These are phyloP conservation scores for Leccinum disarticulatum DNA, from an alignment of 768 basidiomycete species.

Conservation along the genomic window DNA sequence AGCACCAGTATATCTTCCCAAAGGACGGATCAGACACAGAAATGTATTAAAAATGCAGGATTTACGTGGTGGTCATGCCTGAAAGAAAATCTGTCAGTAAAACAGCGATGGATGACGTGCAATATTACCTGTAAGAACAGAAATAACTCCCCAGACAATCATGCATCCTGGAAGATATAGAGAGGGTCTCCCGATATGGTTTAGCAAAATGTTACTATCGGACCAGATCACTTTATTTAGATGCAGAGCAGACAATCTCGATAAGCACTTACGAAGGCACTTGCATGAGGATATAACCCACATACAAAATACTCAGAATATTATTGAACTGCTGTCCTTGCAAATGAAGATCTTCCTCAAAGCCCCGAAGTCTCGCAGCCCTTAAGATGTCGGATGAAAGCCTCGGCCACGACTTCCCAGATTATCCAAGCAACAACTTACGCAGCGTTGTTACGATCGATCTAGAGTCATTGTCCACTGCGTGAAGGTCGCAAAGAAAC, in stretches of 20 bases:
- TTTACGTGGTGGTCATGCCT: constrained; percentile 44
- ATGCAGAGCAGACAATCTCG: not conserved
- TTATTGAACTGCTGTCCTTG: constrained; percentile 64
- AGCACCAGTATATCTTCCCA: constrained; percentile 57
- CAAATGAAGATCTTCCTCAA: constrained; percentile 65
- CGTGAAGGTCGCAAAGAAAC: not conserved
- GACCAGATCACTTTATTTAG: not conserved
- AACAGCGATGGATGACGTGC: not conserved
- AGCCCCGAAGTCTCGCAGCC: constrained; percentile 70
- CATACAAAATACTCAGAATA: constrained; percentile 63
- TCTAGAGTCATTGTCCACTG: constrained; percentile 31
- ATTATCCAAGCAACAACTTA: constrained; percentile 30
- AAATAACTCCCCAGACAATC: constrained; percentile 68
- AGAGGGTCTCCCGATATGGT: constrained; percentile 66
- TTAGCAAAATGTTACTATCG: constrained; percentile 67
- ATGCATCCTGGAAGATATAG: constrained; percentile 66
- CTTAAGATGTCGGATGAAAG: constrained; percentile 33
- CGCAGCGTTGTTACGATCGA: constrained; percentile 74
- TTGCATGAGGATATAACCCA: constrained; percentile 79
- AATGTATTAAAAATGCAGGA: not conserved
- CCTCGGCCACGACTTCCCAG: not conserved
- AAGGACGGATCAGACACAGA: constrained; percentile 1
- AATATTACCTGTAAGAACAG: constrained; percentile 49
- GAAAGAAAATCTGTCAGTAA: not conserved
- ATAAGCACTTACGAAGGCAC: constrained; percentile 59